Evolutionary conservation across 2,329 filamentous ascomycete species (phyloP), one percentile per base, ranked within the genome.

Genomic region (Pyricularia pennisetigena): DNA sequence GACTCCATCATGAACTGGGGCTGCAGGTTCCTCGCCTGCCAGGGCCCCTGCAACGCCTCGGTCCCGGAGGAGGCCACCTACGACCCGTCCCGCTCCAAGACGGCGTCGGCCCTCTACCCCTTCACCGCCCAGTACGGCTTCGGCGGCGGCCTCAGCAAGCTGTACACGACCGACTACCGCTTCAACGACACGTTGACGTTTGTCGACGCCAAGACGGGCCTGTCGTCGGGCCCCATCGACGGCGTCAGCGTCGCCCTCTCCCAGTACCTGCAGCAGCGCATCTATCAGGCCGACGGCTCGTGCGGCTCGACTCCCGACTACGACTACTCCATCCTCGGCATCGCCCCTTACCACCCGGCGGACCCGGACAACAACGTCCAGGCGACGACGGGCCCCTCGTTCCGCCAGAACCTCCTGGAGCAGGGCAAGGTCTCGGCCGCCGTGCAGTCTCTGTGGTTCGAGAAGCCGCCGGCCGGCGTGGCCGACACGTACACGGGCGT

Each of bases 321-420:
- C n/a, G 63, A 65, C 63, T 65, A 41, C 29, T 65, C 63, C 63
- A 65, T 65, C 63, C 10, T 65, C 10, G 63, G 63, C 63, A 23
- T 65, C 14, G 30, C 28, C 2, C 63, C 63, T 4, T 65, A 65
- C 63, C 35, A 35, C 63, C 16, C 20, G 4, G 30, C 63, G 1
- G 35, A 35, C 63, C 29, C 63, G 10, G 63, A 24, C 2, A 10
- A 30, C 6, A 26, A 23, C 9, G 30, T 41, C 30, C n/a, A 7
- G 30, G 10, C 30, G 10, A 41, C 30, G 8, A 35, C 29, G 63
- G 63, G 63, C n/a, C 63, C 63, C 29, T 65, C 49, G 32, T 57
- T 66, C 65, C 65, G 49, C 65, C 35, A 49, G 65, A 23, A 59
- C 65, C 65, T 66, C 12, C 49, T 66, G 6, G 65, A 54, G 35